Evolutionary conservation across 805 yeast genomes (phyloP).

Genomic region (Hanseniaspora occidentalis): DNA sequence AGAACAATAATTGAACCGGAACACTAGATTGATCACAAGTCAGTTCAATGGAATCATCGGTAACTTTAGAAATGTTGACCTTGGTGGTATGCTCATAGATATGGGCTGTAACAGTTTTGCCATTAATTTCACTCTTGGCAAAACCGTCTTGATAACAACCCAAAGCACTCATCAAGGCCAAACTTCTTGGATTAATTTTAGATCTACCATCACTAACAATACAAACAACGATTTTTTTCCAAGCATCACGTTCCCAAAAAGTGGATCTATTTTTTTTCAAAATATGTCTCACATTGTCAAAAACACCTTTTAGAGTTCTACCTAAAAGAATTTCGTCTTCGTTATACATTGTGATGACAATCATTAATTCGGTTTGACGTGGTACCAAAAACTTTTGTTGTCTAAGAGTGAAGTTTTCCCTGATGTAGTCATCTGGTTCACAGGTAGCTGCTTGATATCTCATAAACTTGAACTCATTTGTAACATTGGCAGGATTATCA

Average conservation of each 20-base stretch:
- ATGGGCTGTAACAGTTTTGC: constrained; percentile 70
- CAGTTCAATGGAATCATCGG: constrained; percentile 47
- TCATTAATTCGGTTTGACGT: constrained; percentile 72
- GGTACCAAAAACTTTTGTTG: constrained; percentile 70
- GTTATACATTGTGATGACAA: constrained; percentile 82
- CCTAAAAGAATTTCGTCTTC: constrained; percentile 77
- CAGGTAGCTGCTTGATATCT: constrained; percentile 91
- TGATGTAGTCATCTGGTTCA: constrained; percentile 62
- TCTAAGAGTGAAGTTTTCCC: constrained; percentile 61
- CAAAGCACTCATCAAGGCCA: constrained; percentile 68
- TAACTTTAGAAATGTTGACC: constrained; percentile 66
- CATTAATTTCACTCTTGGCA: constrained; percentile 84
- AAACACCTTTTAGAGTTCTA: constrained; percentile 79
- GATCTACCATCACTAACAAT: constrained; percentile 88
- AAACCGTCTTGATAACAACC: constrained; percentile 94
- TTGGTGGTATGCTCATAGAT: constrained; percentile 88
- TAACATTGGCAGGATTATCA: constrained; percentile 33
- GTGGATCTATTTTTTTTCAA: constrained; percentile 50
- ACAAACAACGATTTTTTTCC: constrained; percentile 88
- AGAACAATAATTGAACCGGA: constrained; percentile 83
- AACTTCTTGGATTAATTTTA: constrained; percentile 66
- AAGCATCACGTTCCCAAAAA: constrained; percentile 89
- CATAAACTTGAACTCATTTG: constrained; percentile 64
- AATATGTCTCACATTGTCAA: constrained; percentile 73
- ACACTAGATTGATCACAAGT: constrained; percentile 34